Base-by-base conservation (phyloP, 192 early-diverging fungal genomes). In the Backusella luteola region DNA sequence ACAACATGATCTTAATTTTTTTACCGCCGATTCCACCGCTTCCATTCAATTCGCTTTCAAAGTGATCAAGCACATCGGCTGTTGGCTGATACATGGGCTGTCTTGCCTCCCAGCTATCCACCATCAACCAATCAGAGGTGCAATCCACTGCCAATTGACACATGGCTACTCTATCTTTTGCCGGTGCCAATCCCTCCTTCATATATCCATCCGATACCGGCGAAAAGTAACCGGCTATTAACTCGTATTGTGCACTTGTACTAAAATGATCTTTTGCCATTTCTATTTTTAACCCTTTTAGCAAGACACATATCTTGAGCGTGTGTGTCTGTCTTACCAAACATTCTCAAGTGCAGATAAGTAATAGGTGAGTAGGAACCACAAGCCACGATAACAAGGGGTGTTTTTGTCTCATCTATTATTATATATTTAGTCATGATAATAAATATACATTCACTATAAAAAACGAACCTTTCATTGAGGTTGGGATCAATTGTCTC, bases 341-440 rank as follows among this genome's bases (percentile, higher is more conserved):
- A 99, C 93, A 99, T 98, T 74, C 98, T 93, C 69, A 99, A 85
- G 73, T 99, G 98, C 26, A 98, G 87, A 82, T 98, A 96, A 5
- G 98, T 99, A 49, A 99, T 93, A 12, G 98, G 98, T 2, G 95
- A 97, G 84, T 93, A 99, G 1, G 96, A 98, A 12, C 98, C 98
- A 79, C 98, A 99, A 6, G 94, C 97, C 17, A 99, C 93, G 29
- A 98, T 87, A 5, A 98, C 96, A 14, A 98, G 86, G 15, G 98
- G 97, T 11, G 81, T 89, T 79, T 92, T 94, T 17, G 73, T 80
- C n/a, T 86, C 85, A 71, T 92, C 91, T 90, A 39, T 76, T 26
- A 34, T 59, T 38, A 89, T 90, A 39, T 76, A 3, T 34, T 63
- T 44, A 46, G 46, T 77, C 63, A 34, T 7, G 15, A 46, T n/a